These are phyloP conservation scores for Aureobasidium subglaciale DNA, from an alignment of 2,329 filamentous ascomycete genomes.

Conservation along the genomic window DNA sequence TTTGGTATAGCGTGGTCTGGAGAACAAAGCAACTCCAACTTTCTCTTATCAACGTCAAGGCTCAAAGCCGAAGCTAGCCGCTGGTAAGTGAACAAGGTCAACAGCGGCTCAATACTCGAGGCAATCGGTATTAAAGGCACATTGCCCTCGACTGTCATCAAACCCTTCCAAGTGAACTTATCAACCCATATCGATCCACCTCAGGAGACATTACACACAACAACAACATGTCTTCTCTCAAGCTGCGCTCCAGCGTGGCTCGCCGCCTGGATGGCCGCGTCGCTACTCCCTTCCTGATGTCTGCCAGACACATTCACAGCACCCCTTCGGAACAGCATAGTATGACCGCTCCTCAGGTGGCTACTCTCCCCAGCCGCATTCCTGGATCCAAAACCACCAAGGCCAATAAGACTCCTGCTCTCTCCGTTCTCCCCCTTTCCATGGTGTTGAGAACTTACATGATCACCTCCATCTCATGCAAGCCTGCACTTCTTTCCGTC, in stretches of 20 bases:
- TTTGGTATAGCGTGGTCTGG: background rate
- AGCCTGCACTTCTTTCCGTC: constrained; percentile 59
- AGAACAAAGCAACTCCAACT: constrained; percentile 1
- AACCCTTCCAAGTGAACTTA: constrained; percentile 4
- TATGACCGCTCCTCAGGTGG: constrained; percentile 2
- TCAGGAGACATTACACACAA: background rate
- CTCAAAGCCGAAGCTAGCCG: constrained; percentile 10
- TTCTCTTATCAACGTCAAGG: constrained; percentile 11
- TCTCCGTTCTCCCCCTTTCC: constrained; percentile 60
- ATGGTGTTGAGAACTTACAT: constrained; percentile 62
- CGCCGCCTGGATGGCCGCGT: constrained; percentile 11
- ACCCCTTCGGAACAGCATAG: constrained; percentile 1
- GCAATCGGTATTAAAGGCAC: constrained; percentile 6
- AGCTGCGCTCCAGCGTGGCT: constrained; percentile 7
- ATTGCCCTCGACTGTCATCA: background rate
- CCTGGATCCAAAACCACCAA: constrained; percentile 10
- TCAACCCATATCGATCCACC: background rate
- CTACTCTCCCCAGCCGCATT: background rate
- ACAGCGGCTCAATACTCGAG: background rate
- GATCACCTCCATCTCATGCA: constrained; percentile 64
- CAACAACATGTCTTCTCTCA: constrained; percentile 12
- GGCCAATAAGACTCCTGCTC: constrained; percentile 32
- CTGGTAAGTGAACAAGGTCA: constrained; percentile 1
- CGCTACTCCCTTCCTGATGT: constrained; percentile 8
- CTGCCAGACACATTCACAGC: constrained; percentile 13